Evolutionary conservation across 331 rosid genomes (phyloP).

Genomic region (Rosa hybrid): DNA sequence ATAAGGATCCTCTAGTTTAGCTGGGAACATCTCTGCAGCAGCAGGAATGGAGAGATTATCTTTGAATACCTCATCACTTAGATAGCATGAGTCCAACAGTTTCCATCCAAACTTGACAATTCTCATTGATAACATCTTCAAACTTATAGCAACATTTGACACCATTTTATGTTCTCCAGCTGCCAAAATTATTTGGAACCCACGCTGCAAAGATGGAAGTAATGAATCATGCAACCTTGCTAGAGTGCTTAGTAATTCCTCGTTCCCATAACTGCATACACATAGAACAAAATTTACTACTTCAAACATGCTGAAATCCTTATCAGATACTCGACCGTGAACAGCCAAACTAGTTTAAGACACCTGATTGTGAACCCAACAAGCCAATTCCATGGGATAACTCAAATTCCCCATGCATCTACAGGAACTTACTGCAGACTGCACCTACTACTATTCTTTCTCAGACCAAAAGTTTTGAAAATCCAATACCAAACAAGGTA

Average conservation of each 20-base stretch:
- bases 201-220: conserved; percentile 84
- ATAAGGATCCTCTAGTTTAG: conserved; percentile 85
- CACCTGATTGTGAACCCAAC: background rate
- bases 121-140: conserved; percentile 77
- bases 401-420: background rate
- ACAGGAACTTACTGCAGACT: background rate
- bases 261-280: conserved; percentile 69
- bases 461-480: conserved; percentile 4
- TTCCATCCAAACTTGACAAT: conserved; percentile 82
- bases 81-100: conserved; percentile 71
- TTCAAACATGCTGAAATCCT: background rate
- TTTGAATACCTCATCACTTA: conserved; percentile 68
- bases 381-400: background rate
- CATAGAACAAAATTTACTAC: background rate
- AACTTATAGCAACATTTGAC: conserved; percentile 54
- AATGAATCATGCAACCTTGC: conserved; percentile 88
- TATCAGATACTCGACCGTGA: background rate
- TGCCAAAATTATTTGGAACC: conserved; percentile 52
- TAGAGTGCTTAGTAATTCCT: conserved; percentile 74
- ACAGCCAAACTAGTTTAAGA: background rate
- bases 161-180: conserved; percentile 50
- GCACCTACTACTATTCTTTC: conserved; percentile 6
- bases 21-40: conserved; percentile 88
- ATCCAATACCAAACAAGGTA: conserved; percentile 27
- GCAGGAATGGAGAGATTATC: conserved; percentile 57